Conservation (phyloP, 768 basidiomycete species). For the Calocybe gangraenosa region DNA sequence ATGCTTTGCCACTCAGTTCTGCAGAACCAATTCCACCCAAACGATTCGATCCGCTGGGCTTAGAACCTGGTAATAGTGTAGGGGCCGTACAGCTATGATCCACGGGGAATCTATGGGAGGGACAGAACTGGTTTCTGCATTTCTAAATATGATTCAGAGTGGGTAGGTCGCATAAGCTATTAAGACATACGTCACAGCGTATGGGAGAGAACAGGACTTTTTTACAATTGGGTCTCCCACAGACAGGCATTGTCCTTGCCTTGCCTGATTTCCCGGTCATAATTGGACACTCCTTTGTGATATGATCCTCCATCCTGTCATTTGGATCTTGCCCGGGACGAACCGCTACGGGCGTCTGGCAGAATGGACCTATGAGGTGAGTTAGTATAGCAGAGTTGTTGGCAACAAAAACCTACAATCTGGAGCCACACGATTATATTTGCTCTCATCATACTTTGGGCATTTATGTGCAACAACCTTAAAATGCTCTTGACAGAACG, state of each 20-base stretch:
- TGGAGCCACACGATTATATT: slow-evolving; percentile 73
- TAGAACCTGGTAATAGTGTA: slow-evolving; percentile 16
- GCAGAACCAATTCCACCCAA: slow-evolving; percentile 34
- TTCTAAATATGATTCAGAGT: slow-evolving; percentile 36
- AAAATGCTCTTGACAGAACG: slow-evolving; percentile 81
- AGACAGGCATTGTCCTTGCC: slow-evolving; percentile 47
- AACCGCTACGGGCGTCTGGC: slow-evolving; percentile 70
- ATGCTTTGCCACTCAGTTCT: slow-evolving; percentile 33
- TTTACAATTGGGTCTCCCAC: slow-evolving; percentile 58
- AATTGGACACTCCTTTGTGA: slow-evolving; percentile 60
- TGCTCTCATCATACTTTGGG: slow-evolving; percentile 63
- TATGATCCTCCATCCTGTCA: slow-evolving; percentile 73
- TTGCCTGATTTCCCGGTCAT: slow-evolving; percentile 57
- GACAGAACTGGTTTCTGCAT: slow-evolving; percentile 71
- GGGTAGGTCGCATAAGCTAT: slow-evolving; percentile 1
- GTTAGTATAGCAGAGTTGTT: not conserved
- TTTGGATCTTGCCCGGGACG: slow-evolving; percentile 81
- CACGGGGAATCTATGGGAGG: slow-evolving; percentile 72
- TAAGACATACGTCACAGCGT: slow-evolving; percentile 58
- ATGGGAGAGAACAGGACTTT: slow-evolving; percentile 77
- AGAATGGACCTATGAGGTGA: slow-evolving; percentile 60
- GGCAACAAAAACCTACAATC: slow-evolving; percentile 44
- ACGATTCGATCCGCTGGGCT: slow-evolving; percentile 12
- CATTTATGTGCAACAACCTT: slow-evolving; percentile 65
- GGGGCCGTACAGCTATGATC: slow-evolving; percentile 56